Evolutionary conservation across 1,284 basidiomycete genomes (phyloP).

Genomic region (Trametes versicolor): DNA sequence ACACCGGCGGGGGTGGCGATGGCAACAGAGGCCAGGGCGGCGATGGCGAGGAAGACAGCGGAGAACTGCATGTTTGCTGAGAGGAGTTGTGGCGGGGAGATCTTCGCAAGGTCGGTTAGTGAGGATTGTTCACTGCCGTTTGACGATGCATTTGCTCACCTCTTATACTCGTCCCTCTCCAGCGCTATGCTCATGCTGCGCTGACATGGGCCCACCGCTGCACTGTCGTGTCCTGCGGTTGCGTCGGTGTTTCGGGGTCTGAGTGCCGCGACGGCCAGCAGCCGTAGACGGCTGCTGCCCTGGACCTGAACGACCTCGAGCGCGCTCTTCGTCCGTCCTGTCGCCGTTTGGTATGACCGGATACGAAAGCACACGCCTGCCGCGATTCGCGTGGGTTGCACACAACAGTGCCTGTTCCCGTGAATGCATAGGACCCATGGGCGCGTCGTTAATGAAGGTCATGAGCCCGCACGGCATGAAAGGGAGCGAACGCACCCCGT

Average conservation of each 20-base stretch:
- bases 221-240: background rate
- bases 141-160: background rate
- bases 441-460: background rate
- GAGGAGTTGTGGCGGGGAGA: background rate
- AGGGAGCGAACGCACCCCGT: background rate
- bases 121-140: slow-evolving; percentile 1
- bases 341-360: background rate
- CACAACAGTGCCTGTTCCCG: background rate
- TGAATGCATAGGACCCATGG: background rate
- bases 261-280: background rate
- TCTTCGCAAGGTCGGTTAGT: background rate
- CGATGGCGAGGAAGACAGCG: slow-evolving; percentile 10
- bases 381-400: background rate
- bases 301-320: background rate
- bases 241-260: background rate
- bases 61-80: slow-evolving; percentile 10
- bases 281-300: background rate
- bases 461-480: background rate
- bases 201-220: background rate
- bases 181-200: background rate
- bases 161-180: slow-evolving; percentile 3
- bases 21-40: slow-evolving; percentile 4
- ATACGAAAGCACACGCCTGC: background rate
- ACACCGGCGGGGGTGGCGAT: slow-evolving; percentile 10
- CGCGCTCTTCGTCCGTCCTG: background rate